phyloP scores from a whole-genome alignment of 805 yeast genomes.

The Candida ascalaphidarum region DNA sequence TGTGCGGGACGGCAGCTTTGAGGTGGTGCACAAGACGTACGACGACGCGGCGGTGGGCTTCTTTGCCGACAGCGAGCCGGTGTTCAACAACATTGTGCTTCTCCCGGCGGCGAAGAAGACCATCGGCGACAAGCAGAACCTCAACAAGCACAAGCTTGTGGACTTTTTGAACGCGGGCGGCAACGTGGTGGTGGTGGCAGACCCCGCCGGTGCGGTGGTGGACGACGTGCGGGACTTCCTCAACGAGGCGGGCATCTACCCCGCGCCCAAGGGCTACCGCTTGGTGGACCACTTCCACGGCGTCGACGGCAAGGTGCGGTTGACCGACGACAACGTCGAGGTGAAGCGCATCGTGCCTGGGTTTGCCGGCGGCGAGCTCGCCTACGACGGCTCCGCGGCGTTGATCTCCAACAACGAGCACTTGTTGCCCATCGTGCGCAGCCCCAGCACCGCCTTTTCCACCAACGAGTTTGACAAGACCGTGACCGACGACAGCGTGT shows the following conservation, averaged over 20 bases:
- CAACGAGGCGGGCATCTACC: conserved; percentile 73
- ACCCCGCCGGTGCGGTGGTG: conserved; percentile 41
- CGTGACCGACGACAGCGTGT: conserved; percentile 40
- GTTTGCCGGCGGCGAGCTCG: conserved; percentile 4
- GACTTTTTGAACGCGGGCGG: conserved; percentile 64
- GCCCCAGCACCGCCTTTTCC: conserved; percentile 59
- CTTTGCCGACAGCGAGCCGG: conserved; percentile 14
- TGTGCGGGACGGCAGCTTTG: conserved; percentile 5
- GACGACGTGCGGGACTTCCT: conserved; percentile 51
- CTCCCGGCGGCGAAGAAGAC: conserved; percentile 28
- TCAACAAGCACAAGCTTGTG: conserved; percentile 36
- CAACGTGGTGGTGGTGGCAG: conserved; percentile 59
- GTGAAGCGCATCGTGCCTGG: conserved; percentile 9
- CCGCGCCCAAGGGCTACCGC: conserved; percentile 67
- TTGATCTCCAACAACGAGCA: conserved; percentile 59
- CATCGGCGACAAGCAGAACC: conserved; percentile 15
- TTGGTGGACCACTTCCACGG: conserved; percentile 55
- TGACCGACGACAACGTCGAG: conserved; percentile 20
- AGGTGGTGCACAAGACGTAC: conserved; percentile 15
- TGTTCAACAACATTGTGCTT: conserved; percentile 22
- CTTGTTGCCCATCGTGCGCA: conserved; percentile 61
- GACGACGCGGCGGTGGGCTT: conserved; percentile 13
- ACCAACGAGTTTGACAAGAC: conserved; percentile 29
- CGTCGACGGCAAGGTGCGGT: not conserved
- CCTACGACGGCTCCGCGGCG: conserved; percentile 54